phyloP scores from a whole-genome alignment of 2,329 filamentous ascomycete species.

The Exophiala aquamarina region DNA sequence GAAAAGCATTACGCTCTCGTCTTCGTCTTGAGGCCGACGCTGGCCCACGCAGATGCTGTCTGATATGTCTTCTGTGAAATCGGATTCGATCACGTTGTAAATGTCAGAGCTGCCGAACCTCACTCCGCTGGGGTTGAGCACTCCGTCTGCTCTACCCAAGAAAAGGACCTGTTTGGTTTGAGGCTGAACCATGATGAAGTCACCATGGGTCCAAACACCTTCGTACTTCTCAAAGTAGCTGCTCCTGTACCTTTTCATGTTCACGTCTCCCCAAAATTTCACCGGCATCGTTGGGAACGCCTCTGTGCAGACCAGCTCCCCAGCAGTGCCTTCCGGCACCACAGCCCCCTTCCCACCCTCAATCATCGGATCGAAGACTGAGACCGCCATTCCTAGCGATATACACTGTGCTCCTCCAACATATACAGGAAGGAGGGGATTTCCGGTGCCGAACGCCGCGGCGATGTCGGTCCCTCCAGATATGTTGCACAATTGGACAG shows the following conservation, averaged over 20 bases:
- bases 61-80: not conserved
- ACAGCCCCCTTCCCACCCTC: not conserved
- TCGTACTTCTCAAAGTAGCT: conserved; percentile 43
- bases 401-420: conserved; percentile 57
- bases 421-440: conserved; percentile 67
- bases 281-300: conserved; percentile 49
- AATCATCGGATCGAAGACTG: conserved; percentile 58
- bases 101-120: conserved; percentile 92
- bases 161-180: not conserved
- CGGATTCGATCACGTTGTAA: conserved; percentile 61
- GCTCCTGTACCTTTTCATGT: conserved; percentile 22
- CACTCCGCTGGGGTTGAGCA: conserved; percentile 77
- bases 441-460: conserved; percentile 47
- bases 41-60: conserved; percentile 11
- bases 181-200: conserved; percentile 36
- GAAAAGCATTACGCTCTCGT: conserved; percentile 61
- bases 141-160: conserved; percentile 37
- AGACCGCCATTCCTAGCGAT: conserved; percentile 53
- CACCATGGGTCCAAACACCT: conserved; percentile 61
- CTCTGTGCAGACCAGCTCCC: conserved; percentile 46
- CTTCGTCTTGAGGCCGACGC: conserved; percentile 57
- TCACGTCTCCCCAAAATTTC: conserved; percentile 41
- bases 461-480: conserved; percentile 57
- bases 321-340: conserved; percentile 27
- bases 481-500: conserved; percentile 58